phyloP scores from a whole-genome alignment of 495 filamentous ascomycete species.

The Tuber brumale region DNA sequence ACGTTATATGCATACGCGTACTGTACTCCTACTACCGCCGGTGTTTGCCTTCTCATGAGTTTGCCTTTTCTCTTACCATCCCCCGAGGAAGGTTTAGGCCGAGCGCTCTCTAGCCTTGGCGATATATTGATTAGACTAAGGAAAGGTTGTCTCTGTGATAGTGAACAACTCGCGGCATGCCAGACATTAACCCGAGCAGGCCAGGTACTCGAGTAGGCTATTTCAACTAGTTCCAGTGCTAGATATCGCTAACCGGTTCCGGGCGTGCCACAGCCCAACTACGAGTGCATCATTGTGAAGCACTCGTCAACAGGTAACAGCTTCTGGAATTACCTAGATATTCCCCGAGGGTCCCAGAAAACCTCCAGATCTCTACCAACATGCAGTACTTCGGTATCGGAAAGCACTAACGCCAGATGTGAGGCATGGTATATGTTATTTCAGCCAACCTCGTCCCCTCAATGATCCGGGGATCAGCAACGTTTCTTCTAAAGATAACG shows the following conservation, averaged over 20 bases:
- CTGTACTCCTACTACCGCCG: neutral
- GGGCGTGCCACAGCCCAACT: neutral
- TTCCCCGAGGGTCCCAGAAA: neutral
- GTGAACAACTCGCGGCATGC: neutral
- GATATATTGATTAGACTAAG: neutral
- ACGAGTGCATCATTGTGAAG: neutral
- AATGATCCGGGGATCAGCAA: neutral
- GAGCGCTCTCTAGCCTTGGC: neutral
- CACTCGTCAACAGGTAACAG: neutral
- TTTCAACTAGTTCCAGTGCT: neutral
- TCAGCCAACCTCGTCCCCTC: neutral
- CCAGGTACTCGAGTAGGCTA: too few species aligned
- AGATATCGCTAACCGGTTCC: rapidly evolving
- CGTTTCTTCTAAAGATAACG: neutral
- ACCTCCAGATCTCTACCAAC: neutral
- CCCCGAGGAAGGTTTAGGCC: neutral
- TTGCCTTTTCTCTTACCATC: neutral
- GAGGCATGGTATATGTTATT: neutral
- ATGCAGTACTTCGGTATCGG: too few species aligned
- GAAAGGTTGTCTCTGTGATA: neutral
- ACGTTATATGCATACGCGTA: neutral
- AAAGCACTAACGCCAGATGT: neutral
- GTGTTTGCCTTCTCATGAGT: neutral
- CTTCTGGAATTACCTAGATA: neutral
- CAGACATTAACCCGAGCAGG: neutral